These are phyloP conservation scores for Glycine tomentella DNA, from an alignment of 306 rosid genomes.

Conservation along the genomic window DNA sequence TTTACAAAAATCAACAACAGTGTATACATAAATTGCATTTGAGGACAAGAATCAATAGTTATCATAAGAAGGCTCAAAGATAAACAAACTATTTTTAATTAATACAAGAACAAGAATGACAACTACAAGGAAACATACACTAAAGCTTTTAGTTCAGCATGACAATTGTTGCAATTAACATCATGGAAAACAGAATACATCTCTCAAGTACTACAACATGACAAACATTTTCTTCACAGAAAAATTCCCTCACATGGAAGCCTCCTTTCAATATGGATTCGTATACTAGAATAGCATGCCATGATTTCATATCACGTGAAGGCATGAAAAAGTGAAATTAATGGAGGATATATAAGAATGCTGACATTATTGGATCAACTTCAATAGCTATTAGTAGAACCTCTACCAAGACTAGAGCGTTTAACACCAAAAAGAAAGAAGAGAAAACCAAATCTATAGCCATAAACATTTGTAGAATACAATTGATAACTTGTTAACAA, in stretches of 20 bases:
- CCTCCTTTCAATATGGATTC: background rate
- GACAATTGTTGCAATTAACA: no score
- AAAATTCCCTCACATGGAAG: background rate
- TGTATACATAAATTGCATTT: conserved; percentile 86
- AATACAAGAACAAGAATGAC: conserved; percentile 22
- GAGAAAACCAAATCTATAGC: conserved; percentile 7
- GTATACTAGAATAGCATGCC: background rate
- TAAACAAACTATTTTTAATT: background rate
- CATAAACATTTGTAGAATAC: background rate
- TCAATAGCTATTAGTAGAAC: background rate
- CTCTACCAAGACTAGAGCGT: background rate
- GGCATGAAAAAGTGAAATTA: conserved; percentile 16
- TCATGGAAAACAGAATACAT: no score
- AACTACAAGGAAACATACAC: conserved; percentile 1
- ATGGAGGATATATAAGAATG: background rate
- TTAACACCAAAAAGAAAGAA: background rate
- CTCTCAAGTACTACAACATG: background rate
- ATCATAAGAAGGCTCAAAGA: conserved; percentile 3
- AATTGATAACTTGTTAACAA: background rate
- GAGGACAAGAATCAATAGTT: conserved; percentile 37
- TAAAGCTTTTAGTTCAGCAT: background rate
- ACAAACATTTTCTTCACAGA: conserved; percentile 20
- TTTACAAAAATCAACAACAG: conserved; percentile 59
- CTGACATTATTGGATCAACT: background rate
- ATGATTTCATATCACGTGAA: background rate